phyloP scores from a whole-genome alignment of 176 grass and related monocot species.

The Triticum aestivum region DNA sequence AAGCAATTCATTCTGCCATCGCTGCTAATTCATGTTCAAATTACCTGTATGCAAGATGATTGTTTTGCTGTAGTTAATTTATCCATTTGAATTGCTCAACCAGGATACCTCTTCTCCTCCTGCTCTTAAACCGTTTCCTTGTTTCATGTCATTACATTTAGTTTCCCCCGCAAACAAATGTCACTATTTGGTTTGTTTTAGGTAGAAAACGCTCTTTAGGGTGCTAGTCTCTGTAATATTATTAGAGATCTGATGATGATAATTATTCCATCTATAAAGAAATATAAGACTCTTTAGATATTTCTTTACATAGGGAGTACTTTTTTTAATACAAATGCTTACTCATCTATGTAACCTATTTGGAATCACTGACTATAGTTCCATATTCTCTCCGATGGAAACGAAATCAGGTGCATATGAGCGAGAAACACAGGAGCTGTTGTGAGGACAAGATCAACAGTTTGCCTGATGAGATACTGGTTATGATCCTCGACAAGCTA shows the following conservation, averaged over 20 bases:
- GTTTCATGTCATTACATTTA: not conserved
- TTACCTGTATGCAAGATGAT: not conserved
- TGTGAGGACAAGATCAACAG: not conserved
- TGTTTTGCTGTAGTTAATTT: not conserved
- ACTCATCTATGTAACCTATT: not conserved
- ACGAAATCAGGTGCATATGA: not conserved
- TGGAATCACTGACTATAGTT: not conserved
- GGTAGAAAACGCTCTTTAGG: not conserved
- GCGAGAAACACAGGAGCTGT: not conserved
- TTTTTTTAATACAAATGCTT: too few relatives aligned
- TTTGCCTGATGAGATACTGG: slow-evolving; percentile 19
- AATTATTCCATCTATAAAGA: too few relatives aligned
- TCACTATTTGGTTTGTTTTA: not conserved
- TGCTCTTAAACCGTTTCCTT: not conserved
- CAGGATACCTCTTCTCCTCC: not conserved
- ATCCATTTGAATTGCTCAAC: not conserved
- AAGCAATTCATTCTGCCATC: not conserved
- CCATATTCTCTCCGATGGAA: not conserved
- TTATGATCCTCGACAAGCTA: not conserved
- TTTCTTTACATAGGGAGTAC: too few relatives aligned
- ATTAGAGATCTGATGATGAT: not conserved
- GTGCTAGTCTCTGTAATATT: not conserved
- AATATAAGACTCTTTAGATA: too few relatives aligned
- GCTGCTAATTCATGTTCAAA: not conserved
- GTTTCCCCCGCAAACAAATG: not conserved